Base-by-base conservation (phyloP, 73 alveolate species). In the Blepharisma stoltei region DNA sequence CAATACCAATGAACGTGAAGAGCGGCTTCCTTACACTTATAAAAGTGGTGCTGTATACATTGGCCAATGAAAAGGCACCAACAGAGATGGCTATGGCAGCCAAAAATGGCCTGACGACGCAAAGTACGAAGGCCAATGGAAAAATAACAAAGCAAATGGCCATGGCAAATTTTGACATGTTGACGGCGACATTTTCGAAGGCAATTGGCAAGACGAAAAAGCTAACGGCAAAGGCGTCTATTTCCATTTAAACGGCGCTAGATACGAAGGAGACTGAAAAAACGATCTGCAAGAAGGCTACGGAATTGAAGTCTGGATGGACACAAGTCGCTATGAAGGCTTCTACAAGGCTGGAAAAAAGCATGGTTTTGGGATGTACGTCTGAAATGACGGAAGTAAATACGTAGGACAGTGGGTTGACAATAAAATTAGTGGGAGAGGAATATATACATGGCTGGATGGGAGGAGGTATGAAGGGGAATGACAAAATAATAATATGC, bases 51-150 rank as follows among this genome's bases (percentile, higher is more conserved):
- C 98, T 32, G 85, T 77, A 23, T 93, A 91, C 83, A 48, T 54
- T 6, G 98, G 98, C 54, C 91, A 94, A 85, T 94, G 99, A 98
- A 87, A 73, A 80, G 93, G 93, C 6, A 89, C 86, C 7, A 54
- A 84, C 65, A 86, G 93, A 86, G 95, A 89, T 67, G 99, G 99
- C 23, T 80, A 84, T 53, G 96, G 96, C 41, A 87, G 73, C 6
- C 86, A 90, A 70, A 78, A 54, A 78, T 94, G 97, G 97, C 89
- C 91, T 20, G 92, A 94, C 81, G 96, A 97, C 3, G 94, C 97
- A 44, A 81, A 77, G 66, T 88, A 88, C 25, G 45, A 69, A 69
- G 79, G 79, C 32, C 79, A 25, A 14, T 69, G 79, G 86, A 79
- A 45, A 76, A 67, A 45, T 48, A 79, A 44, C 53, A 81, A 87